phyloP scores from a whole-genome alignment of 768 basidiomycete genomes.

The Mycena galopus region DNA sequence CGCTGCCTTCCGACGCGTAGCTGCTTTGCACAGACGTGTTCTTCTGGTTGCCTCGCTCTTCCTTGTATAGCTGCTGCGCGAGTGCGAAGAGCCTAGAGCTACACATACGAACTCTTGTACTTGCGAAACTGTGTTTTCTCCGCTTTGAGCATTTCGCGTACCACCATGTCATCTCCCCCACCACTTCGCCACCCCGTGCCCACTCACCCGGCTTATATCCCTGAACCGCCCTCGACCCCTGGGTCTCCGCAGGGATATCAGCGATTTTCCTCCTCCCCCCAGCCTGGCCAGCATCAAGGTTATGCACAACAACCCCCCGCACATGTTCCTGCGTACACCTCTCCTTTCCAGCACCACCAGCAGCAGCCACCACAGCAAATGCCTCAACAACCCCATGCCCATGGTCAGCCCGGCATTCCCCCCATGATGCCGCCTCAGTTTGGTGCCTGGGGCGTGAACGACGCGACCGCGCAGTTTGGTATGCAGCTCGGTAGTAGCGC shows the following conservation, averaged over 20 bases:
- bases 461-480: conserved; percentile 94
- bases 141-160: background rate
- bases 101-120: too few relatives aligned
- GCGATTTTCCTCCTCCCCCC: conserved; percentile 73
- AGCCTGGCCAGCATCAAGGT: conserved; percentile 42
- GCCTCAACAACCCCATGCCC: conserved; percentile 48
- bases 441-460: conserved; percentile 88
- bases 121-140: too few relatives aligned
- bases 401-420: conserved; percentile 47
- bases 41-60: too few relatives aligned
- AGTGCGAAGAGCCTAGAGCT: too few relatives aligned
- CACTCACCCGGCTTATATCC: conserved; percentile 88
- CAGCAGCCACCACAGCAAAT: conserved; percentile 51
- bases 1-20: too few relatives aligned
- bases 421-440: conserved; percentile 61
- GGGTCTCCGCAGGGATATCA: conserved; percentile 82
- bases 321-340: conserved; percentile 62
- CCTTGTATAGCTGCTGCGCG: too few relatives aligned
- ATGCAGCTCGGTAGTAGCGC: conserved; percentile 96
- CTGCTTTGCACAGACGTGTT: too few relatives aligned
- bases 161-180: conserved; percentile 67
- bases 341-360: conserved; percentile 64
- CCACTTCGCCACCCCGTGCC: conserved; percentile 91
- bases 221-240: conserved; percentile 84
- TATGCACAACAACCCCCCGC: conserved; percentile 32